phyloP scores from a whole-genome alignment of 768 basidiomycete species.

The Termitomyces sp. region DNA sequence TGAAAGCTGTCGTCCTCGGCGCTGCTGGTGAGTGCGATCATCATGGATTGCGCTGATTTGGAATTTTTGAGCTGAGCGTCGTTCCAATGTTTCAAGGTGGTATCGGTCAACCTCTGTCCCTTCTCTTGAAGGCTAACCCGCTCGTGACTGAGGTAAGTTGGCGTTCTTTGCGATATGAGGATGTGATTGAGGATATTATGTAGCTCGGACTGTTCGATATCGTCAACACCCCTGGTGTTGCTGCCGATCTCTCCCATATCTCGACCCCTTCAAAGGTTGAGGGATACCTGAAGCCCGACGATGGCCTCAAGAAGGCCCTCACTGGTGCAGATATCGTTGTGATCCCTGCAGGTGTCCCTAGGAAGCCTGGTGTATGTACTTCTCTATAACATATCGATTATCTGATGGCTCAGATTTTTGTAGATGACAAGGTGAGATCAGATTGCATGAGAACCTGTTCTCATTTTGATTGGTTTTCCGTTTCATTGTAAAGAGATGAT shows the following conservation, averaged over 20 bases:
- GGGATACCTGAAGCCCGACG: conserved; percentile 75
- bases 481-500: conserved; percentile 60
- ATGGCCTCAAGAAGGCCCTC: conserved; percentile 78
- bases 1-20: conserved; percentile 93
- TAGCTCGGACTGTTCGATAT: conserved; percentile 93
- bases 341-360: conserved; percentile 94
- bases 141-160: conserved; percentile 66
- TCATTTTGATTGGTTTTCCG: conserved; percentile 11
- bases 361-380: conserved; percentile 82
- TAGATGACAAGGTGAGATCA: conserved; percentile 49
- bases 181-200: not conserved
- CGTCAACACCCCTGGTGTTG: conserved; percentile 95
- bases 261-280: conserved; percentile 79
- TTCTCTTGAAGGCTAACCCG: conserved; percentile 84
- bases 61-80: not conserved
- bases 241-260: conserved; percentile 92
- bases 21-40: conserved; percentile 63
- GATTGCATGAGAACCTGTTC: not conserved
- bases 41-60: conserved; percentile 7
- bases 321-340: conserved; percentile 86
- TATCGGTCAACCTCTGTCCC: conserved; percentile 93
- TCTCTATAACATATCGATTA: conserved; percentile 4
- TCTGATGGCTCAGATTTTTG: conserved; percentile 3
- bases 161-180: not conserved
- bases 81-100: conserved; percentile 52